Evolutionary conservation across 768 basidiomycete genomes (phyloP), one percentile per base, ranked within the genome.

Genomic region (Rhizopogon vesiculosus): DNA sequence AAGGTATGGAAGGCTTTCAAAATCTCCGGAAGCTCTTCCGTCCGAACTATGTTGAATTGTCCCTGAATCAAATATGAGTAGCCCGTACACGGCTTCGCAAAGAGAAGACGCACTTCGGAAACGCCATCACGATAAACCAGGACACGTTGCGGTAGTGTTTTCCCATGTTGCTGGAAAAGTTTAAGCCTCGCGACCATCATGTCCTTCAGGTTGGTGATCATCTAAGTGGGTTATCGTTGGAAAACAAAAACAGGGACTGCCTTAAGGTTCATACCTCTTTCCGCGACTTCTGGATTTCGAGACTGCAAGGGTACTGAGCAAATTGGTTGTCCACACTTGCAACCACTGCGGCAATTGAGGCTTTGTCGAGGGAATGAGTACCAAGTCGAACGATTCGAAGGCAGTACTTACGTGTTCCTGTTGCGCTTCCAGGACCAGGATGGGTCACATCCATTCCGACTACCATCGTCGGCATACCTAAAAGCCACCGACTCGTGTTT

Each of bases 101-200:
- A 44, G 18, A 38, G 22, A 54, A 28, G 45, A 43, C 70, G 38
- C 50, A 86, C 89, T 72, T 91, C 89, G 2, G 89, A 90, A 29
- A 92, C 89, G 48, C 91, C 91, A 65, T 92, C 91, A 7, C 80
- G 74, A 61, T 80, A 82, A n/a, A 82, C 76, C n/a, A 82, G 54
- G 46, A 82, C 56, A 18, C 81, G 76, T 4, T 65, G 59, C 3
- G 81, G 81, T 18, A 82, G 70, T 19, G 49, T 62, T 2, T 50
- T 62, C 49, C 71, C 77, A 51, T 59, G 71, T 28, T 54, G 59
- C 42, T 69, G 61, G 70, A 71, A 83, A n/a, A 72, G 64, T 16
- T 66, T 61, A 22, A 83, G 59, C 19, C 81, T 72, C 42, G 74
- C 76, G 13, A 73, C 56, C 74, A 83, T 78, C 81, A 82, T 83